Percentiles rank a stretch among this genome's conserved stretches.
phyloP scores from a whole-genome alignment of 208 protist genomes.

The Wallacemonas collosoma region DNA sequence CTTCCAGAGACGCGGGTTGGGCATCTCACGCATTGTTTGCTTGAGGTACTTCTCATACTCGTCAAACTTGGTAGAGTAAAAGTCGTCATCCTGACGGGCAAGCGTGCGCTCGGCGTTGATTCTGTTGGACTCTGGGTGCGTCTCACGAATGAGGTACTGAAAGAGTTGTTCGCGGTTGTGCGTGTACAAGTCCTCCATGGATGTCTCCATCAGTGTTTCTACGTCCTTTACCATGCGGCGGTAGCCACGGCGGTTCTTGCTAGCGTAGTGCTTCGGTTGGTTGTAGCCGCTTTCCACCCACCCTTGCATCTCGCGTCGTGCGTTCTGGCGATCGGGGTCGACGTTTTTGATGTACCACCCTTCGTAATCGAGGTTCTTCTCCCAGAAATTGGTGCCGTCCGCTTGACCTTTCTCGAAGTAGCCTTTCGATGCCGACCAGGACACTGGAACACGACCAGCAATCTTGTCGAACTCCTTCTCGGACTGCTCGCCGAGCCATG shows the following conservation, averaged over 20 bases:
- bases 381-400: conserved; percentile 90
- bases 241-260: conserved; percentile 90
- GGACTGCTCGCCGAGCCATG: conserved; percentile 77
- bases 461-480: conserved; percentile 85
- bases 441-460: conserved; percentile 76
- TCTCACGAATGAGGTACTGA: conserved; percentile 89
- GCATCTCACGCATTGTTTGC: conserved; percentile 89
- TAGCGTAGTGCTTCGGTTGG: conserved; percentile 89
- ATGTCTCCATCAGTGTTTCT: conserved; percentile 86
- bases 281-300: conserved; percentile 90
- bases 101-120: conserved; percentile 85
- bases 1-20: conserved; percentile 89
- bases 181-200: conserved; percentile 91
- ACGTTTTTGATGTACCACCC: conserved; percentile 93
- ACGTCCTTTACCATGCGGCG: conserved; percentile 90
- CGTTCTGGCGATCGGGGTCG: conserved; percentile 83
- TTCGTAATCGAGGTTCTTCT: conserved; percentile 93
- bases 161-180: conserved; percentile 88
- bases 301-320: conserved; percentile 78
- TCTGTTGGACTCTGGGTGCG: conserved; percentile 84
- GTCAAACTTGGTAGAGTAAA: conserved; percentile 89
- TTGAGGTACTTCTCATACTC: conserved; percentile 90
- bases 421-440: conserved; percentile 82
- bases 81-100: conserved; percentile 87
- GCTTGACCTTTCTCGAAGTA: conserved; percentile 86